Conservation (phyloP, 495 filamentous ascomycete species). For the Trichoderma virens region DNA sequence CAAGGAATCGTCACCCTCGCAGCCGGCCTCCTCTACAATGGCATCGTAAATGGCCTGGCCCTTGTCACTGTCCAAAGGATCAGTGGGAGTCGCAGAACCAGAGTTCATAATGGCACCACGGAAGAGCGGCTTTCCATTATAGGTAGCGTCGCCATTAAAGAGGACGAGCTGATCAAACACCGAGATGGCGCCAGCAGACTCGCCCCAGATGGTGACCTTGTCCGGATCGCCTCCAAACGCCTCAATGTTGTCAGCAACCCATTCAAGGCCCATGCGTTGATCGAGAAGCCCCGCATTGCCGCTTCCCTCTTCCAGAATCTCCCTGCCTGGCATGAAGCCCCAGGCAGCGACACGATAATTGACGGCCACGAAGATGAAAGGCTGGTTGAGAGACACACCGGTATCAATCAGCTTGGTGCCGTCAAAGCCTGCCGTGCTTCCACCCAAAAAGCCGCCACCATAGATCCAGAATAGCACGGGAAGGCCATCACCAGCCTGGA, state of each 20-base stretch:
- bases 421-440: background rate
- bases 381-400: constrained; percentile 28
- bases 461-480: constrained; percentile 53
- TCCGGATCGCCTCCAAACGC: constrained; percentile 42
- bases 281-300: constrained; percentile 39
- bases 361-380: constrained; percentile 30
- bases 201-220: constrained; percentile 36
- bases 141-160: constrained; percentile 42
- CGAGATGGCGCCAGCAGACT: constrained; percentile 47
- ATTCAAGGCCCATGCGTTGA: constrained; percentile 35
- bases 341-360: constrained; percentile 54
- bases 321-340: constrained; percentile 39
- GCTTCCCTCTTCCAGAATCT: constrained; percentile 16
- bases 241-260: constrained; percentile 49
- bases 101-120: constrained; percentile 51
- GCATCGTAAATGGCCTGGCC: constrained; percentile 44
- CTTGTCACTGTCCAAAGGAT: constrained; percentile 42
- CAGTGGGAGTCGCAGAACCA: constrained; percentile 43
- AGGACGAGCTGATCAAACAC: constrained; percentile 46
- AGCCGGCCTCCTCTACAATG: constrained; percentile 42
- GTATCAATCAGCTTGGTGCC: constrained; percentile 7
- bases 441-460: constrained; percentile 44
- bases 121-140: constrained; percentile 48
- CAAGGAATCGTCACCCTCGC: constrained; percentile 37
- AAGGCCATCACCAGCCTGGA: constrained; percentile 9